A percentile compares a stretch with the other conserved stretches of the same genome.
These are phyloP conservation scores for Ceratocystis harringtonii DNA, from an alignment of 2,329 filamentous ascomycete species.

Conservation along the genomic window DNA sequence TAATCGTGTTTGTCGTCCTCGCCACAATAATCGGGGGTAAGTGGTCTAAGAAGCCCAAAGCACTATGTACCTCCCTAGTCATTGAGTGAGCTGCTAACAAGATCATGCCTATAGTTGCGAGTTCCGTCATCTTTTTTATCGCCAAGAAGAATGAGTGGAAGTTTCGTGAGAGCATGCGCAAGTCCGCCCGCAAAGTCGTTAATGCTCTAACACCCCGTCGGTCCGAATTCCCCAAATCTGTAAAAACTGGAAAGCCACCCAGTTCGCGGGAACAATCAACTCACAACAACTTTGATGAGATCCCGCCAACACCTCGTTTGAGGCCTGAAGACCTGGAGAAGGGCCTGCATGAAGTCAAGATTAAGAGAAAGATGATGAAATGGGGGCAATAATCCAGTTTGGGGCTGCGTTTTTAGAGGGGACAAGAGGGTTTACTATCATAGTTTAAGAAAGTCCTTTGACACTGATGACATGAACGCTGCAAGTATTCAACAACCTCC, in stretches of 20 bases:
- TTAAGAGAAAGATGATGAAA: constrained; percentile 19
- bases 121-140: constrained; percentile 56
- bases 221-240: constrained; percentile 43
- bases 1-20: constrained; percentile 54
- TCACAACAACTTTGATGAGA: constrained; percentile 37
- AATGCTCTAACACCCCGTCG: constrained; percentile 47
- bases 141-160: constrained; percentile 80
- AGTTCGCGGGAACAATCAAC: constrained; percentile 18
- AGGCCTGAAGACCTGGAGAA: constrained; percentile 45
- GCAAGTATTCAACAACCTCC: neutral
- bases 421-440: neutral
- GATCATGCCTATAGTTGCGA: constrained; percentile 36
- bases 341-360: constrained; percentile 30
- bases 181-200: constrained; percentile 48
- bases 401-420: neutral
- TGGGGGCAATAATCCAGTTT: constrained; percentile 20
- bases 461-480: neutral
- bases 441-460: neutral
- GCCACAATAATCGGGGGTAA: constrained; percentile 56
- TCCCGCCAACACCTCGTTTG: constrained; percentile 43
- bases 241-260: constrained; percentile 30
- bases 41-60: constrained; percentile 19
- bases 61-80: too few species aligned
- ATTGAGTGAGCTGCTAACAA: constrained; percentile 11
- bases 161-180: constrained; percentile 54